Percentiles rank a stretch among this genome's conserved stretches.
Evolutionary conservation across 225 moss, liverwort and hornwort genomes (phyloP).

Genomic region (Lunularia cruciata): DNA sequence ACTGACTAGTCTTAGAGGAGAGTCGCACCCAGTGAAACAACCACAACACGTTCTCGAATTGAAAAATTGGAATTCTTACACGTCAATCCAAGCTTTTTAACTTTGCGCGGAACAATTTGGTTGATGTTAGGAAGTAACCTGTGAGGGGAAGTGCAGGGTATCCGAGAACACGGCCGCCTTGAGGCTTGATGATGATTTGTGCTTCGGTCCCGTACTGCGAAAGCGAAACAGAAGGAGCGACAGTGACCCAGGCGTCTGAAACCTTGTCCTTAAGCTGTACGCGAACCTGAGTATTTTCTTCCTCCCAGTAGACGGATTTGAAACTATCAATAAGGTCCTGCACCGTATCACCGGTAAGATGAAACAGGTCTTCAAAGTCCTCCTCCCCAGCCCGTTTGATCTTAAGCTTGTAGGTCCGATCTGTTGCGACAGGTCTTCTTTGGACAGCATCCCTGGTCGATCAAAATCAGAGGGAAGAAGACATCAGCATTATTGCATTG

Average conservation of each 20-base stretch:
- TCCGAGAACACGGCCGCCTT: conserved; percentile 22
- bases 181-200: conserved; percentile 48
- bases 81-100: too few relatives aligned
- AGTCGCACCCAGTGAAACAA: too few relatives aligned
- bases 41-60: too few relatives aligned
- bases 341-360: conserved; percentile 40
- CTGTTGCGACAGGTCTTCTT: conserved; percentile 32
- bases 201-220: conserved; percentile 48
- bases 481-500: too few relatives aligned
- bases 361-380: conserved; percentile 49
- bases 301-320: conserved; percentile 54
- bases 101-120: not conserved
- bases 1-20: not conserved
- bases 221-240: conserved; percentile 45
- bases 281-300: conserved; percentile 47
- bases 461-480: too few relatives aligned
- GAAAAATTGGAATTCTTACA: too few relatives aligned
- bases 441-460: conserved; percentile 28
- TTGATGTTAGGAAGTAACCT: not conserved
- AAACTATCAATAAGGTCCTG: conserved; percentile 50
- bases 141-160: conserved; percentile 11
- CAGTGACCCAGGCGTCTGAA: conserved; percentile 41
- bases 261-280: conserved; percentile 48
- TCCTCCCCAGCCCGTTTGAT: conserved; percentile 44
- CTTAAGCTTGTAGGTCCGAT: conserved; percentile 46